phyloP scores from a whole-genome alignment of 257 asterid species.

The Solanum dulcamara region DNA sequence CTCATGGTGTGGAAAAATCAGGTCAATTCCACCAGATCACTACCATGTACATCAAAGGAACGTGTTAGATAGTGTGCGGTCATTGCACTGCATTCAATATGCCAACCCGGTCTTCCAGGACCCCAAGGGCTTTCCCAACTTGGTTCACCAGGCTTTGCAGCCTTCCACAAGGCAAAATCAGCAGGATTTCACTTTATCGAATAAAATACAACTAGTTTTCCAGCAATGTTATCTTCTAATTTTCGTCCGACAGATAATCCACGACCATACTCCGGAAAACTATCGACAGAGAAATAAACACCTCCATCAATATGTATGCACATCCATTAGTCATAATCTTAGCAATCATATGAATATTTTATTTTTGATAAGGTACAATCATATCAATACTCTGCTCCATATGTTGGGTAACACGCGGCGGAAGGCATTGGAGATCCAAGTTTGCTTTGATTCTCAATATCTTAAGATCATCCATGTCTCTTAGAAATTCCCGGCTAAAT shows the following conservation, averaged over 20 bases:
- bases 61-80: slow-evolving; percentile 67
- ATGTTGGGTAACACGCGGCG: no score
- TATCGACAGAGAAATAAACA: slow-evolving; percentile 62
- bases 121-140: slow-evolving; percentile 85
- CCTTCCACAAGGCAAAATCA: slow-evolving; percentile 84
- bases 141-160: slow-evolving; percentile 76
- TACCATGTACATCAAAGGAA: slow-evolving; percentile 68
- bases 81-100: slow-evolving; percentile 83
- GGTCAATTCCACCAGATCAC: slow-evolving; percentile 92
- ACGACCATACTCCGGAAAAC: slow-evolving; percentile 49
- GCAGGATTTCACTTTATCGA: slow-evolving; percentile 59
- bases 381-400: neutral
- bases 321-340: slow-evolving; percentile 44
- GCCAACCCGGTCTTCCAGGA: slow-evolving; percentile 89
- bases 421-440: no score
- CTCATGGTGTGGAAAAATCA: slow-evolving; percentile 77
- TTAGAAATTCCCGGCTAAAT: slow-evolving; percentile 58
- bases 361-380: no score
- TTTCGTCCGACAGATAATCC: slow-evolving; percentile 42
- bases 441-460: no score
- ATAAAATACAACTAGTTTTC: no score
- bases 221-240: slow-evolving; percentile 55
- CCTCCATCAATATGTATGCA: slow-evolving; percentile 61
- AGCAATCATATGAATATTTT: neutral
- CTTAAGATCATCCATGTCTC: no score